A percentile compares a stretch with the other conserved stretches of the same genome.
Evolutionary conservation across 2,329 filamentous ascomycete species (phyloP).

Genomic region (Anthostomella pinea): DNA sequence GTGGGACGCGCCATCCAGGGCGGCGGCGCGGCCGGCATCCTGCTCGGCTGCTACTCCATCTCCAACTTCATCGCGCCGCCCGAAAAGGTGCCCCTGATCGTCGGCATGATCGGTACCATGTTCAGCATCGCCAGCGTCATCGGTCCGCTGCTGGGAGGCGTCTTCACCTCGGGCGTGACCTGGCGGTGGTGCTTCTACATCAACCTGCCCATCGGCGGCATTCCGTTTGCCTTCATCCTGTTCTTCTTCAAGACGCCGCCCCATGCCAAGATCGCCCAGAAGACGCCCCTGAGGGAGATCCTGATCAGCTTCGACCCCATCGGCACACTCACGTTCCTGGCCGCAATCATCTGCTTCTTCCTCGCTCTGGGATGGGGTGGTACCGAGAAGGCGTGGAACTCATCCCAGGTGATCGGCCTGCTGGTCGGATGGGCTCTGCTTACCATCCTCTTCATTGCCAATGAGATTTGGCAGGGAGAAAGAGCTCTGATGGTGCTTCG

Average conservation of each 20-base stretch:
- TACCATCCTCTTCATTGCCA: constrained; percentile 37
- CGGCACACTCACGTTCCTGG: constrained; percentile 22
- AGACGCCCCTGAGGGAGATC: constrained; percentile 13
- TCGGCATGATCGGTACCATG: constrained; percentile 30
- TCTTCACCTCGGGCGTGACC: constrained; percentile 28
- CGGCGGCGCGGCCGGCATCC: constrained; percentile 33
- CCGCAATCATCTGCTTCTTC: constrained; percentile 23
- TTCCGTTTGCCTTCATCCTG: constrained; percentile 22
- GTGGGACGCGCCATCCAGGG: constrained; percentile 36
- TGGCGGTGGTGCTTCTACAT: constrained; percentile 37
- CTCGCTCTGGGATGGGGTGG: constrained; percentile 31
- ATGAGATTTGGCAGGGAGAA: constrained; percentile 34
- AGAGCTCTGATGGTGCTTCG: constrained; percentile 37
- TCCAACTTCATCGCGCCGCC: constrained; percentile 28
- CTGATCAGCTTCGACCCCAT: constrained; percentile 23
- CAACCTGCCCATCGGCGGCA: constrained; percentile 33
- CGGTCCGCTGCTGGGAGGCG: constrained; percentile 33
- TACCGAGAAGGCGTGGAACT: constrained; percentile 24
- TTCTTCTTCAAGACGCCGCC: constrained; percentile 26
- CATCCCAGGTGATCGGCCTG: constrained; percentile 34
- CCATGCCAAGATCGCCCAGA: constrained; percentile 1
- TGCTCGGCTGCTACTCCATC: constrained; percentile 30
- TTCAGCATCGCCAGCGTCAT: constrained; percentile 30
- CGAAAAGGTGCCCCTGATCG: constrained; percentile 27
- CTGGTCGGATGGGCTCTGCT: constrained; percentile 37